Base-by-base conservation (phyloP, 108 stramenopile genomes). In the Nannochloropsis salina region DNA sequence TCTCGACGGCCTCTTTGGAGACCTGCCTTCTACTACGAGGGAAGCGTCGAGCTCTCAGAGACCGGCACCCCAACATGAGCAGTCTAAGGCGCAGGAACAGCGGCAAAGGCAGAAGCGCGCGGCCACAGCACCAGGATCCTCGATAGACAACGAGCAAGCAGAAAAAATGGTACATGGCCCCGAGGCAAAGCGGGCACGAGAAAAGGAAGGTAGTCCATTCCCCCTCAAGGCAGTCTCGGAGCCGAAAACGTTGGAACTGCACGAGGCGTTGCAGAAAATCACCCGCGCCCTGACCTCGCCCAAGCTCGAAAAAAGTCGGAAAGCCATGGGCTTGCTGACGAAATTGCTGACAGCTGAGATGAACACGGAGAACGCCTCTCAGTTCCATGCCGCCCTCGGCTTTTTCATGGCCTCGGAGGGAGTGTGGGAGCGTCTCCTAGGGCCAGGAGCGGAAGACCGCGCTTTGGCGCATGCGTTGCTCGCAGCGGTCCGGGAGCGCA, bases 221-320 rank as follows among this genome's bases (percentile, higher is more conserved):
- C 31, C 31, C 31, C 31, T 1, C 31, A 31, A 1, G 31, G 31
- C 31, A 31, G 31, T 31, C 61, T n/a, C n/a, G 20, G n/a, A 74
- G 61, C 61, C 61, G 61, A n/a, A 15, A 15, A 74, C 61, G 6
- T 74, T 74, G n/a, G 61, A 74, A 15, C 61, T 74, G 20, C 3
- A 74, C 15, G 61, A 74, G n/a, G 61, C 61, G 20, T n/a, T 74
- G 4, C 20, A 74, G 15, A 74, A 74, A 6, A 74, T 74, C 61
- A 74, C 61, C 15, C 61, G 61, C 61, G 61, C 61, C n/a, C n/a
- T 74, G 61, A 74, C 61, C 61, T 74, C 61, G 61, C 4, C 61
- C 61, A 74, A 74, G 61, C 61, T 74, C 20, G 61, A 74, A 74
- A 74, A 74, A n/a, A 74, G 61, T 74, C 61, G 61, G 61, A 74